Percentiles rank a stretch among this genome's conserved stretches.
Evolutionary conservation across 2,329 filamentous ascomycete species (phyloP).

Genomic region (Apiospora marii): DNA sequence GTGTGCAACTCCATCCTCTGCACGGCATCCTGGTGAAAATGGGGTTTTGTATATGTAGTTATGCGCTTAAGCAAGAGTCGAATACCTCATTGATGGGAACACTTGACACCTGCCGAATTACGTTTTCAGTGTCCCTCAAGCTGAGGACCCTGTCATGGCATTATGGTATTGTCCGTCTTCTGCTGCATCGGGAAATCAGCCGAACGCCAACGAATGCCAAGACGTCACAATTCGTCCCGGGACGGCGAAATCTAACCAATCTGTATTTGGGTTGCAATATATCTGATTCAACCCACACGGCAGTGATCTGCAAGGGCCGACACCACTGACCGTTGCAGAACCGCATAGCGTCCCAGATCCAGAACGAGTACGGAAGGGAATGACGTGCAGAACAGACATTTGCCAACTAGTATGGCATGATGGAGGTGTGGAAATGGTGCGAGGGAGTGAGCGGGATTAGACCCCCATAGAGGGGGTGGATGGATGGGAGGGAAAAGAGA

Average conservation of each 20-base stretch:
- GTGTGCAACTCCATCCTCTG: not conserved
- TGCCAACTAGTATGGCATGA: not conserved
- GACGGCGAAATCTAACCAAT: constrained; percentile 14
- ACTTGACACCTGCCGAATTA: not conserved
- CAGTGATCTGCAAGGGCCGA: constrained; percentile 16
- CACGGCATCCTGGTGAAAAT: not conserved
- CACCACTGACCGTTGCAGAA: not conserved
- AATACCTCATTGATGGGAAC: not conserved
- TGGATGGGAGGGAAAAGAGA: too few species aligned
- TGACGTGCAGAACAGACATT: not conserved
- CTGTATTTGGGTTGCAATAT: not conserved
- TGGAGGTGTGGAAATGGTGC: not conserved
- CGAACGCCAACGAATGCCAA: not conserved
- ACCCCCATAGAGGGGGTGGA: not conserved
- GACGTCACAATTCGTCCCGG: constrained; percentile 7
- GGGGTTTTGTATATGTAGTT: too few species aligned
- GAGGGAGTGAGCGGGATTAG: not conserved
- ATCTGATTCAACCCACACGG: constrained; percentile 6
- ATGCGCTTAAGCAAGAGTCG: not conserved
- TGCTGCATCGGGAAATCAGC: not conserved
- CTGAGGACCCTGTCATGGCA: not conserved
- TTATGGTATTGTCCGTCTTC: not conserved
- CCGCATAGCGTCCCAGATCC: not conserved
- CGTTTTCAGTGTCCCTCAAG: not conserved
- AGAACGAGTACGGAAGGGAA: not conserved